Evolutionary conservation across 179 eudicot species (phyloP).

Genomic region (Nepenthes alata): DNA sequence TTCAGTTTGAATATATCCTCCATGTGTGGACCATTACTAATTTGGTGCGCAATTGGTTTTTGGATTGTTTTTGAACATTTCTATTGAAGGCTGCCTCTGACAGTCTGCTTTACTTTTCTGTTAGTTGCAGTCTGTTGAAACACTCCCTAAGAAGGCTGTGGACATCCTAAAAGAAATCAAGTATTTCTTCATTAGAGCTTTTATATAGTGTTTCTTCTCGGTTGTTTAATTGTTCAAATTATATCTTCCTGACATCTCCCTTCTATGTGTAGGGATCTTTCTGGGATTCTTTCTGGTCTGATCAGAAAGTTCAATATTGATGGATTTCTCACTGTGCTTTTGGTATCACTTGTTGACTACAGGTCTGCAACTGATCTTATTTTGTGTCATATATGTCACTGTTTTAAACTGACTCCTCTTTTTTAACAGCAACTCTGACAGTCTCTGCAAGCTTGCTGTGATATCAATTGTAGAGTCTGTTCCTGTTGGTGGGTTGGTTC

Average conservation of each 20-base stretch:
- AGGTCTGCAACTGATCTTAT: slow-evolving; percentile 20
- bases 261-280: slow-evolving; percentile 34
- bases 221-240: neutral
- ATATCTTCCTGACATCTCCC: neutral
- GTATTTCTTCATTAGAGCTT: slow-evolving; percentile 10
- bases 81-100: neutral
- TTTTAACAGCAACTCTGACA: slow-evolving; percentile 41
- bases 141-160: slow-evolving; percentile 63
- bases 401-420: slow-evolving; percentile 3
- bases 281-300: slow-evolving; percentile 48
- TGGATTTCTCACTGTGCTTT: slow-evolving; percentile 45
- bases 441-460: slow-evolving; percentile 29
- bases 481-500: slow-evolving; percentile 32
- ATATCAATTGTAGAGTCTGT: slow-evolving; percentile 47
- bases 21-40: too few species aligned
- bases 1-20: too few species aligned
- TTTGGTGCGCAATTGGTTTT: neutral
- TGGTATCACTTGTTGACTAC: slow-evolving; percentile 58
- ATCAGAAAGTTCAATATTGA: slow-evolving; percentile 67
- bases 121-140: slow-evolving; percentile 53
- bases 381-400: neutral
- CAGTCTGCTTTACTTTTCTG: slow-evolving; percentile 1
- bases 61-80: neutral
- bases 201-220: neutral
- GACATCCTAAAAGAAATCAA: slow-evolving; percentile 45